phyloP scores from a whole-genome alignment of 116 monocot species.

The Zostera marina region DNA sequence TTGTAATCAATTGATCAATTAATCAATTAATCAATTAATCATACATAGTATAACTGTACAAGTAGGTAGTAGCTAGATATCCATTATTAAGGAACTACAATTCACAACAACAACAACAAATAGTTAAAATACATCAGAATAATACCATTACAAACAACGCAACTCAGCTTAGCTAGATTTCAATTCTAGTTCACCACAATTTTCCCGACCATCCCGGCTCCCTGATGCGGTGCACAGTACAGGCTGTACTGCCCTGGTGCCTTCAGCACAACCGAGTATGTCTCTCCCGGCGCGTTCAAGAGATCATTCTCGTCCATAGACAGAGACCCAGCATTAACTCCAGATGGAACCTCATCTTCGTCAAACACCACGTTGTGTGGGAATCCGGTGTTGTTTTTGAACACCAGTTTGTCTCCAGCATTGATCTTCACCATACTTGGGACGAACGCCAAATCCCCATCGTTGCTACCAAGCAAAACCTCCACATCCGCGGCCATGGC shows the following conservation, averaged over 20 bases:
- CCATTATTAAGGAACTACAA: no score
- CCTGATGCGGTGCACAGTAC: constrained; percentile 84
- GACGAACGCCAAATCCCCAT: constrained; percentile 47
- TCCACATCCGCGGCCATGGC: constrained; percentile 49
- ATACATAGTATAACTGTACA: no score
- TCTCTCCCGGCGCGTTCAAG: constrained; percentile 60
- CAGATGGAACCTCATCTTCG: constrained; percentile 61
- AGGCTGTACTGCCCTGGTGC: constrained; percentile 60
- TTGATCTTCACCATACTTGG: constrained; percentile 36
- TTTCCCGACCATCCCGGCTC: constrained; percentile 80
- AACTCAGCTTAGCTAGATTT: no score
- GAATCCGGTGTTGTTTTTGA: constrained; percentile 91
- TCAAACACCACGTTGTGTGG: constrained; percentile 91
- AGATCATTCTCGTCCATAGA: constrained; percentile 68
- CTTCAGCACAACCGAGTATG: constrained; percentile 34
- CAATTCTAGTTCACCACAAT: constrained; percentile 58
- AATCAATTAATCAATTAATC: no score
- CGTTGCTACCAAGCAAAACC: constrained; percentile 22
- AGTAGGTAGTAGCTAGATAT: no score
- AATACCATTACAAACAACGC: no score
- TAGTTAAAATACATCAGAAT: no score
- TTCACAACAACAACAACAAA: no score
- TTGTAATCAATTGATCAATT: no score
- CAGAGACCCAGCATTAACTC: constrained; percentile 39
- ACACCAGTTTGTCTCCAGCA: constrained; percentile 44